Evolutionary conservation across 805 yeast genomes (phyloP), one percentile per base, ranked within the genome.

Genomic region (Citeromyces matritensis): DNA sequence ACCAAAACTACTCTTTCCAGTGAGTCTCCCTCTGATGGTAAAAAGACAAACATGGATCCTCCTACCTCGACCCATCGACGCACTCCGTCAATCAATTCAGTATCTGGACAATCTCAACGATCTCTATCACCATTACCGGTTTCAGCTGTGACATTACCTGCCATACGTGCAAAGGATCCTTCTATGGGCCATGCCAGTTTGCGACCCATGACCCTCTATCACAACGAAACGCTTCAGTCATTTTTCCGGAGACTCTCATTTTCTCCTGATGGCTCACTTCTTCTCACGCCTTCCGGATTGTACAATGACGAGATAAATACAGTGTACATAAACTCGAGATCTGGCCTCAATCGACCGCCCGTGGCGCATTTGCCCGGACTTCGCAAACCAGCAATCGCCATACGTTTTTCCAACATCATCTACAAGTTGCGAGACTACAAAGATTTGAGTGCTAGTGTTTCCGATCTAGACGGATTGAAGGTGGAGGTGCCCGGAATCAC

Each of bases 211-310:
- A 58, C 58, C 45, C 47, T 83, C 5, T 84, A 80, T 44, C 91
- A 85, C 45, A 74, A 85, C 37, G 98, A 88, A 44, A 74, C 94
- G 0, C 63, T 88, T 23, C 84, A 84, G 34, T 80, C 95, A 1
- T 91, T 91, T 47, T 91, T 91, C 58, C 63, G 99, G 38, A 58
- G 97, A 37, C 60, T 88, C 34, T 54, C 77, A 1, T 84, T 88
- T 46, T 79, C 95, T 0, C 94, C 95, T 0, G 96, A 93, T 51
- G 99, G 99, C 1, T 61, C 65, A 34, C 49, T 91, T 25, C 55
- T 91, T 23, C 54, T 88, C 19, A 70, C 93, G 0, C 94, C 91
- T 26, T 59, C 93, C 33, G 93, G 95, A 35, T 54, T 72, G 38
- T 56, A 68, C 51, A 66, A 66, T 44, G 46, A 43, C 26, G 30